Evolutionary conservation across 2,329 filamentous ascomycete genomes (phyloP), one percentile per base, ranked within the genome.

Genomic region (Trichophyton mentagrophytes): DNA sequence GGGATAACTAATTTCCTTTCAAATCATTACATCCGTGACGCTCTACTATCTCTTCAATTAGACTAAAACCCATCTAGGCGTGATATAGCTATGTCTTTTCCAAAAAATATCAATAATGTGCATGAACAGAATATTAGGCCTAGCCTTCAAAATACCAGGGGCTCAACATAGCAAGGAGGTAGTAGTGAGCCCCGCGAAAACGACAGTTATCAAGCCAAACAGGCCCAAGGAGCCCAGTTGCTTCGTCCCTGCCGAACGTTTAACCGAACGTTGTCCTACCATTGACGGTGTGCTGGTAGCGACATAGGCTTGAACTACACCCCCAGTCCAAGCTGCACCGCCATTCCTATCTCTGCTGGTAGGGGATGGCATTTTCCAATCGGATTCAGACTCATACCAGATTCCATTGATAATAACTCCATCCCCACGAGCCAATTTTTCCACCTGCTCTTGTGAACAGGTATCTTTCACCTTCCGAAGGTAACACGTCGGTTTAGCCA

Each of bases 341-440:
- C 8, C 11, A 9, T 53, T 11, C 49, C 49, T 9, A 7, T 9
- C 22, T 53, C 2, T 33, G 4, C 22, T 7, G 15, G 49, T 33
- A 30, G 49, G 11, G 3, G 27, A 30, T 30, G 49, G 49, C 27
- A 30, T 30, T 13, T 65, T 68, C 66, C 75, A 74, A 47, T 75
- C 71, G 11, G 67, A 66, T 17, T 68, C 67, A 17, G 74, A 68
- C 59, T 73, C 71, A 64, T 79, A 79, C 66, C 83, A 76, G 20
- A 86, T 76, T 6, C 83, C 85, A 64, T 85, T 83, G 65, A 84
- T 78, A 49, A 86, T 77, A 1, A 79, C 74, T 0, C 84, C 86
- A 36, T 80, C 67, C 2, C 78, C 77, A 1, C 72, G 71, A 6
- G 73, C 66, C 55, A 84, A 77, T 62, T 75, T 78, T 27, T 76